Base-by-base conservation (phyloP, 1,284 basidiomycete genomes). In the Dichomitus squalens region DNA sequence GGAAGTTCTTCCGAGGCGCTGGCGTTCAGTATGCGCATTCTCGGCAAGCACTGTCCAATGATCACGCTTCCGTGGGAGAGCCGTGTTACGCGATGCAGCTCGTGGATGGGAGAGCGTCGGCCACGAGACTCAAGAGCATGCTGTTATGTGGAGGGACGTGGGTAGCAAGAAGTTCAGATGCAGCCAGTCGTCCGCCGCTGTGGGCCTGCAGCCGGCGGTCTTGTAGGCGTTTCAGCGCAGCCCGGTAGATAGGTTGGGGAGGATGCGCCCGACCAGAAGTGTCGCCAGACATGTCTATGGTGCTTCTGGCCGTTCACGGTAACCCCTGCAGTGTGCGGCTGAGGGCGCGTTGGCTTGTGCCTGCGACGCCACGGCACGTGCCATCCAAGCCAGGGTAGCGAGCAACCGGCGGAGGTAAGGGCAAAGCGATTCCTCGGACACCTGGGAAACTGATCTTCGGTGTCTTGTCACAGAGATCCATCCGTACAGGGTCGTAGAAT, bases 1-100 rank as follows among this genome's bases (percentile, higher is more conserved):
- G n/a, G n/a, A n/a, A n/a, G n/a, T n/a, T n/a, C n/a, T n/a, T n/a
- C 31, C 41, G 39, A 12, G 33, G 29, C 39, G 56, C 58, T 55
- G 59, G 61, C 61, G 61, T 63, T 63, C 48, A 60, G 61, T 63
- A 63, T 52, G 58, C 56, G 34, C 56, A 43, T 41, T 25, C 25
- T 23, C 41, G 20, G 41, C 41, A 27, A 29, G 7, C 39, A n/a
- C n/a, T n/a, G n/a, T n/a, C n/a, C n/a, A n/a, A n/a, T n/a, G n/a
- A n/a, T n/a, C n/a, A n/a, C n/a, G n/a, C n/a, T n/a, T n/a, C n/a
- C n/a, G n/a, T n/a, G n/a, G n/a, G n/a, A n/a, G n/a, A n/a, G n/a
- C n/a, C n/a, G n/a, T 6, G 29, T 31, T 41, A 41, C 40, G 40
- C 40, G 40, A 23, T 12, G 40, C 20, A 25, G 40, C 40, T 25